Base-by-base conservation (phyloP, 108 stramenopile species). In the Phaeodactylum tricornutum region DNA sequence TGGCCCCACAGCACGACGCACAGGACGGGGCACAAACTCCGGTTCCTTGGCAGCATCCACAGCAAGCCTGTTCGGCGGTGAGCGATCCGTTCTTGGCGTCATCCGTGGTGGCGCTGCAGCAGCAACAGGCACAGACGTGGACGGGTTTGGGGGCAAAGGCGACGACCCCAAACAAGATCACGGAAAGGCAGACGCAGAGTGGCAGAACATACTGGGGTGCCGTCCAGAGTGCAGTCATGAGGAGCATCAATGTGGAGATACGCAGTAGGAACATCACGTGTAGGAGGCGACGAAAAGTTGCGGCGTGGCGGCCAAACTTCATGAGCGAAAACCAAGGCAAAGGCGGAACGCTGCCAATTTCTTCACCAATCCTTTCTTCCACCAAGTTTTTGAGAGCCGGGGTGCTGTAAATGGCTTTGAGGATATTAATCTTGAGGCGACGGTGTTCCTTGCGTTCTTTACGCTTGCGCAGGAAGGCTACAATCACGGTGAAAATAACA, bases 1-100 rank as follows among this genome's bases (percentile, higher is more conserved):
- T 14, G 0, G 29, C 52, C 12, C 34, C 34, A 15, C 46, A 36
- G 46, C 47, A 47, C 46, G n/a, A n/a, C n/a, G n/a, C n/a, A n/a
- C n/a, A n/a, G n/a, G n/a, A n/a, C n/a, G n/a, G n/a, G n/a, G n/a
- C n/a, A n/a, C n/a, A n/a, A n/a, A n/a, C n/a, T n/a, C n/a, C n/a
- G n/a, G n/a, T n/a, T n/a, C n/a, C n/a, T n/a, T 59, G 58, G 65
- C 57, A 59, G 57, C 55, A 57, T 21, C 23, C 22, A 50, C 64
- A 65, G 43, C 62, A 55, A 7, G 11, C 54, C 27, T 63, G 52
- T 4, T 9, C 43, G 0, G 6, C 54, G 1, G 29, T 56, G 19
- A 50, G 14, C 1, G 9, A 28, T 6, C 62, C 62, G 9, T 23
- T 22, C 19, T 25, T 8, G 14, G 33, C 52, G n/a, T 53, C 52